Evolutionary conservation across 805 yeast genomes (phyloP).

Genomic region (Geotrichum ghanense): DNA sequence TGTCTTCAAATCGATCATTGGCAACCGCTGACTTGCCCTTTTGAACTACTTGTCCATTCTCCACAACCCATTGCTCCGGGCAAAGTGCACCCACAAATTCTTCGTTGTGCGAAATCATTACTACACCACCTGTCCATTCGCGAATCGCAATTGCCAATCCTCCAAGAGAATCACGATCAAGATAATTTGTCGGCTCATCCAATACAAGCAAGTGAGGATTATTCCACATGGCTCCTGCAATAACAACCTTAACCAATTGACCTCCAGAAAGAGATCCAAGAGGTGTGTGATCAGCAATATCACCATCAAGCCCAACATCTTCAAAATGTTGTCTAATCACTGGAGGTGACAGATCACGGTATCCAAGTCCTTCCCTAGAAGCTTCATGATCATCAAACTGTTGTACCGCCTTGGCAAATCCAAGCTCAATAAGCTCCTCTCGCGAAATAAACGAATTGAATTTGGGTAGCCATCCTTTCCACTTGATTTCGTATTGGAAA

Average conservation of each 20-base stretch:
- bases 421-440: slow-evolving; percentile 68
- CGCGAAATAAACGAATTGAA: slow-evolving; percentile 89
- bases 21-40: slow-evolving; percentile 74
- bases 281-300: slow-evolving; percentile 96
- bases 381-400: slow-evolving; percentile 99
- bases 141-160: slow-evolving; percentile 96
- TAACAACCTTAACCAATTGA: slow-evolving; percentile 94
- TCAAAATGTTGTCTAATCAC: slow-evolving; percentile 95
- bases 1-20: slow-evolving; percentile 71
- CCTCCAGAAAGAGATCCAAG: slow-evolving; percentile 96
- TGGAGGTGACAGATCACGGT: slow-evolving; percentile 84
- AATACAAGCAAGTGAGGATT: slow-evolving; percentile 92
- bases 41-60: slow-evolving; percentile 78
- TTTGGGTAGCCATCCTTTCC: slow-evolving; percentile 87
- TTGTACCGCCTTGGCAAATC: slow-evolving; percentile 84
- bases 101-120: slow-evolving; percentile 94
- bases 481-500: slow-evolving; percentile 93
- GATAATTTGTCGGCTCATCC: slow-evolving; percentile 96
- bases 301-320: slow-evolving; percentile 95
- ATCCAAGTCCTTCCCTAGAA: slow-evolving; percentile 97
- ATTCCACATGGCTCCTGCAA: slow-evolving; percentile 99
- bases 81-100: slow-evolving; percentile 96
- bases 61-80: slow-evolving; percentile 98
- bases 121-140: slow-evolving; percentile 98
- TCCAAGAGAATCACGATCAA: slow-evolving; percentile 96